Percentiles rank a stretch among this genome's conserved stretches.
Conservation (phyloP, 345 rosid species). For the Salix arbutifolia region DNA sequence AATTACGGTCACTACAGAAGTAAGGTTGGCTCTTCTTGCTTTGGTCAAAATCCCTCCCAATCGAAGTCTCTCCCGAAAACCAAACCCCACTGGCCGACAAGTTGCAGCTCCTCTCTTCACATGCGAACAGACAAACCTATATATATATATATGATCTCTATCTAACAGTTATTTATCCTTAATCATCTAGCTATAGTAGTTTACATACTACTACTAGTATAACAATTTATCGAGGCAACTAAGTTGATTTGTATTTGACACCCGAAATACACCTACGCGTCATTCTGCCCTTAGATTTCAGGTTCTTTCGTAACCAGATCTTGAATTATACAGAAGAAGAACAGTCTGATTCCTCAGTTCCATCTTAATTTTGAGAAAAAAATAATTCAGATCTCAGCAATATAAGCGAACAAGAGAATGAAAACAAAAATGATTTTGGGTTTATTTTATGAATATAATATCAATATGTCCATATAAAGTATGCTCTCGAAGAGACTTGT, state of each 20-base stretch:
- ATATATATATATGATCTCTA: background rate
- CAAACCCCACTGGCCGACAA: conserved; percentile 34
- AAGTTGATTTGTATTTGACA: background rate
- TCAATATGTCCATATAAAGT: conserved; percentile 25
- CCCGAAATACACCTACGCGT: background rate
- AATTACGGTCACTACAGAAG: conserved; percentile 12
- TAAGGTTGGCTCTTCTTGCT: conserved; percentile 22
- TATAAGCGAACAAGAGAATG: background rate
- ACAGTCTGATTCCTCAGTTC: background rate
- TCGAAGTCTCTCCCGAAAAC: conserved; percentile 7
- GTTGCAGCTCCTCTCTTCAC: conserved; percentile 7
- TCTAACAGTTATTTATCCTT: background rate
- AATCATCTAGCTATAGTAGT: background rate
- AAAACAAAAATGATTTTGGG: conserved; percentile 17
- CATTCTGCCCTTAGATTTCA: background rate
- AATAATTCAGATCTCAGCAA: background rate
- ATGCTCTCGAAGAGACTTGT: conserved; percentile 21
- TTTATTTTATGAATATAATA: conserved; percentile 23
- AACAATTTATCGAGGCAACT: background rate
- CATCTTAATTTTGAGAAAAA: background rate
- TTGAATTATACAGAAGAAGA: background rate
- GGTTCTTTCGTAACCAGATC: background rate
- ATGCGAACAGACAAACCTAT: background rate
- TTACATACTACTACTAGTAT: background rate
- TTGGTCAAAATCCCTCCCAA: conserved; percentile 42